Evolutionary conservation across 306 rosid genomes (phyloP).

Genomic region (Lithocarpus polystachyus): DNA sequence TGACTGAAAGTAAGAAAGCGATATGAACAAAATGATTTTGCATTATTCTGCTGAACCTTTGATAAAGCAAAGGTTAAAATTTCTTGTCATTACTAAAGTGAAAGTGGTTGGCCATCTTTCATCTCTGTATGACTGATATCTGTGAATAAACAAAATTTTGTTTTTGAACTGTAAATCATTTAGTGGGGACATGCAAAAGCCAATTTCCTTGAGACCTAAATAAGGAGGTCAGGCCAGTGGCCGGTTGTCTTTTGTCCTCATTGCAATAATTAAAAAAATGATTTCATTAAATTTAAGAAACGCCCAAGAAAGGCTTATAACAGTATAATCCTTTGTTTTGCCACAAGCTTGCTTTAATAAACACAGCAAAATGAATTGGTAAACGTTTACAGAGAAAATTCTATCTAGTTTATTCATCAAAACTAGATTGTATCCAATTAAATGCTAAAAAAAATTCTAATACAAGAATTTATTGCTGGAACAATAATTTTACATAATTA

Average conservation of each 20-base stretch:
- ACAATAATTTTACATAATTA: not conserved
- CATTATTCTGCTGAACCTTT: too few relatives aligned
- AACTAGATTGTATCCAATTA: not conserved
- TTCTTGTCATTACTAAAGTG: not conserved
- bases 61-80: not conserved
- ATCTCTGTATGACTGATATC: not conserved
- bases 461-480: not conserved
- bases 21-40: not conserved
- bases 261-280: not conserved
- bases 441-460: not conserved
- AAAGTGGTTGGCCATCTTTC: not conserved
- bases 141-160: not conserved
- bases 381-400: not conserved
- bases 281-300: not conserved
- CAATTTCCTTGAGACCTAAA: not conserved
- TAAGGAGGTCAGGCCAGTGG: not conserved
- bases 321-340: not conserved
- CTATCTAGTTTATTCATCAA: not conserved
- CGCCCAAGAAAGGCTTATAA: not conserved
- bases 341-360: not conserved
- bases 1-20: not conserved
- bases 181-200: not conserved
- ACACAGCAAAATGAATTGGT: not conserved
- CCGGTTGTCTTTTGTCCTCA: not conserved
- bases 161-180: not conserved